Evolutionary conservation across 768 basidiomycete genomes (phyloP), one percentile per base, ranked within the genome.

Genomic region (Rhodotorula graminis): DNA sequence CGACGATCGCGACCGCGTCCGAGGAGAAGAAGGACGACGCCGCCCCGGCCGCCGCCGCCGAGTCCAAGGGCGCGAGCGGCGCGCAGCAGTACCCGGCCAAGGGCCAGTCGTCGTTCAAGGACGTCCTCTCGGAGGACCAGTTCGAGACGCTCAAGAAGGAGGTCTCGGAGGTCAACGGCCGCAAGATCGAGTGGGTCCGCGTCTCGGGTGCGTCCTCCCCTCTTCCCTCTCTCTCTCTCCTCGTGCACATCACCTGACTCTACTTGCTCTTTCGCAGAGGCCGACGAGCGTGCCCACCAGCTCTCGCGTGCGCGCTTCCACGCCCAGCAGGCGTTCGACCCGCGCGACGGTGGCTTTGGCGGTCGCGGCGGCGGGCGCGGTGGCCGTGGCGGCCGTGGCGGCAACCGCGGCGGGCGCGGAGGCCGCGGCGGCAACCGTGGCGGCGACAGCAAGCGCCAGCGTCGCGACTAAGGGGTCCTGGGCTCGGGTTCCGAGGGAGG

Each of bases 71-170:
- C 40, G 21, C 37, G 37, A 37, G 42, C 9, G 42, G 42, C 44
- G 47, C 56, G n/a, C 65, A 71, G 61, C 59, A 64, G 71, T 72
- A 75, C 71, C 70, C 74, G 42, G 70, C 65, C 80, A 89, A 88
- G 78, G 83, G 84, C 1, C 82, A 93, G 63, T 83, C 86, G 23
- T 89, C 90, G 64, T 90, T 90, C 50, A 89, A 90, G 64, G 85
- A 90, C 55, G 82, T 83, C n/a, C 86, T 84, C 67, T 86, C 92
- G 67, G 87, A 88, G 78, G 86, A 88, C 70, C 83, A 85, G 33
- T 80, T 92, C 49, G 86, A 86, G 72, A 87, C 84, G 15, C 40
- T 76, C 58, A 70, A 76, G 65, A 12, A 27, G 18, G 49, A 70
- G 12, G 66, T 70, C 4, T 59, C 61, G 50, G 58, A 65, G 31